A percentile compares a stretch with the other conserved stretches of the same genome.
phyloP scores from a whole-genome alignment of 148 eudicot genomes.

The Salicornia ramosissima region DNA sequence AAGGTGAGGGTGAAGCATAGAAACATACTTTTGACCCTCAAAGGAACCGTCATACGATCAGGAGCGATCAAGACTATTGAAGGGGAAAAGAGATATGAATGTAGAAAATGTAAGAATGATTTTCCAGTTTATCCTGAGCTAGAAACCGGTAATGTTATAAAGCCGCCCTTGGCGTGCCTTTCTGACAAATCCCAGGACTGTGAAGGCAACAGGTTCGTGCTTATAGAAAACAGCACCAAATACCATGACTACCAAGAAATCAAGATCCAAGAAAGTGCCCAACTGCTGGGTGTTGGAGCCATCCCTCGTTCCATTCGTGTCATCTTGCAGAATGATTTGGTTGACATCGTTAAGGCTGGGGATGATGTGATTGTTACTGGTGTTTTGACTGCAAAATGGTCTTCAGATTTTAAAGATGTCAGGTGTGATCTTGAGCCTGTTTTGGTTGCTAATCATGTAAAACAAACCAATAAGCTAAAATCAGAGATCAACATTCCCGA shows the following conservation, averaged over 20 bases:
- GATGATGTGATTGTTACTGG: conserved; percentile 90
- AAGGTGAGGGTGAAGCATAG: conserved; percentile 83
- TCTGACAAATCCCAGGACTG: conserved; percentile 52
- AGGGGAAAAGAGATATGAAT: conserved; percentile 76
- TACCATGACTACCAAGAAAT: conserved; percentile 95
- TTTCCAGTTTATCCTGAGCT: conserved; percentile 85
- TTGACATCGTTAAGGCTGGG: conserved; percentile 94
- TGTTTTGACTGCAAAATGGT: conserved; percentile 85
- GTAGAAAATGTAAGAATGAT: conserved; percentile 62
- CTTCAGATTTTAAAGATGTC: conserved; percentile 82
- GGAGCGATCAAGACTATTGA: conserved; percentile 87
- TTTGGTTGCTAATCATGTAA: conserved; percentile 70
- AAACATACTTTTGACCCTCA: conserved; percentile 76
- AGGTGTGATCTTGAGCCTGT: conserved; percentile 95
- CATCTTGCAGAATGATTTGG: conserved; percentile 85
- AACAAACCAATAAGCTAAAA: conserved; percentile 79
- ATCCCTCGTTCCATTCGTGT: conserved; percentile 95
- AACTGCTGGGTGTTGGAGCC: conserved; percentile 82
- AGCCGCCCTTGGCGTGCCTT: conserved; percentile 63
- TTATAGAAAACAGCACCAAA: conserved; percentile 58
- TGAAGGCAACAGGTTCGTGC: conserved; percentile 65
- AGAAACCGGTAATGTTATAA: conserved; percentile 59
- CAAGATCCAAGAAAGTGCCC: conserved; percentile 91
- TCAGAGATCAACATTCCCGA: conserved; percentile 74
- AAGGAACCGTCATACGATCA: conserved; percentile 87